Percentiles rank a stretch among this genome's conserved stretches.
Evolutionary conservation across 176 grass and related monocot genomes (phyloP).

Genomic region (Guadua angustifolia): DNA sequence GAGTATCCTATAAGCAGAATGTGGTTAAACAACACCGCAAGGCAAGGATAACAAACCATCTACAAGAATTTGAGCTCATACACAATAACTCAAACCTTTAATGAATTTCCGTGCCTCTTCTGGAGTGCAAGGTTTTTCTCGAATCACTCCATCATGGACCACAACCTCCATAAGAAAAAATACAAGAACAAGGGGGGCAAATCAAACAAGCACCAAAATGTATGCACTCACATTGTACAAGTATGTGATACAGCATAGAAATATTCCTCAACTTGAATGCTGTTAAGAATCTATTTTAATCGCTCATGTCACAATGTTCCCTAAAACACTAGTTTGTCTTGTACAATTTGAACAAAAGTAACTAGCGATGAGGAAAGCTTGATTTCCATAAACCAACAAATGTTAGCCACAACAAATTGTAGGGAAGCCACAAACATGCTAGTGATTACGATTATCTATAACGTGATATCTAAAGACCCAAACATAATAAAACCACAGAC

Average conservation of each 20-base stretch:
- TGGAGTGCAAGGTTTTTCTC: constrained; percentile 86
- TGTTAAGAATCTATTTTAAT: constrained; percentile 14
- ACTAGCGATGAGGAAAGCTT: not conserved
- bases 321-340: not conserved
- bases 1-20: constrained; percentile 75
- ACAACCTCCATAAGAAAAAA: constrained; percentile 72
- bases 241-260: not conserved
- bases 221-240: not conserved
- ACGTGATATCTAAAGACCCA: not conserved
- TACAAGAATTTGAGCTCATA: constrained; percentile 18
- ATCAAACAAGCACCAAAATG: constrained; percentile 24
- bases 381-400: constrained; percentile 1
- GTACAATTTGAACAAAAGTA: constrained; percentile 10
- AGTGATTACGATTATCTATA: not conserved
- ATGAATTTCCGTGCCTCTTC: constrained; percentile 89
- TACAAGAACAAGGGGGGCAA: not conserved
- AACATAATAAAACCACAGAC: not conserved
- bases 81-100: constrained; percentile 62
- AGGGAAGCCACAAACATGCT: not conserved
- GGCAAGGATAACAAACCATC: constrained; percentile 25
- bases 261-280: constrained; percentile 21
- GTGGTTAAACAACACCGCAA: not conserved
- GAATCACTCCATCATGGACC: constrained; percentile 88
- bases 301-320: not conserved
- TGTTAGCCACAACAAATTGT: not conserved